Percentiles rank a stretch among this genome's conserved stretches.
Evolutionary conservation across 805 yeast genomes (phyloP).

Genomic region (Candida maltosa): DNA sequence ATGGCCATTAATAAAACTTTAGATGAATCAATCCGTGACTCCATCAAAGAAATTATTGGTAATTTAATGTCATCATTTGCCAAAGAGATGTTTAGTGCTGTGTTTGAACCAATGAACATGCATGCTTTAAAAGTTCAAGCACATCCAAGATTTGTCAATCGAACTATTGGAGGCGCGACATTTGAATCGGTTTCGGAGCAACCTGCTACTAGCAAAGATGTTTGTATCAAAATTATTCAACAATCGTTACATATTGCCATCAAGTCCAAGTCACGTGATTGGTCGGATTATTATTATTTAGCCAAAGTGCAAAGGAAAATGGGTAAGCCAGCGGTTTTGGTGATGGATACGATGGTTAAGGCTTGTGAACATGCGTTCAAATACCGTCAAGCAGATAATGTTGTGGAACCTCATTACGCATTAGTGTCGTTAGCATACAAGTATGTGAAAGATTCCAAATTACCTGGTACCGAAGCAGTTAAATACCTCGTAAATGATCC

Average conservation of each 20-base stretch:
- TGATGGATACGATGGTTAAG: constrained; percentile 40
- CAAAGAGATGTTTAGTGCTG: constrained; percentile 56
- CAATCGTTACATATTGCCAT: constrained; percentile 48
- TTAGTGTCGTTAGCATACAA: constrained; percentile 60
- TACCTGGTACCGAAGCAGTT: constrained; percentile 39
- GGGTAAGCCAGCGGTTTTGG: constrained; percentile 21
- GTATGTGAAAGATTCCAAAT: constrained; percentile 33
- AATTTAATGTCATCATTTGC: constrained; percentile 54
- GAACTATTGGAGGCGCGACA: constrained; percentile 17
- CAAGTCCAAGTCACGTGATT: constrained; percentile 43
- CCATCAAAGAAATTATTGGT: constrained; percentile 33
- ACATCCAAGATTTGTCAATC: constrained; percentile 31
- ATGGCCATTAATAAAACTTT: constrained; percentile 59
- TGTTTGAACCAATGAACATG: constrained; percentile 62
- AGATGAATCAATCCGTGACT: constrained; percentile 6
- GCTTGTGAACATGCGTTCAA: constrained; percentile 43
- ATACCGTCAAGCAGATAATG: constrained; percentile 45
- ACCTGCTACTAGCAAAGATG: constrained; percentile 16
- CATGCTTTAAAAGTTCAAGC: constrained; percentile 48
- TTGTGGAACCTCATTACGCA: constrained; percentile 77
- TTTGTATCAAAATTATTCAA: constrained; percentile 37
- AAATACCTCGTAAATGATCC: constrained; percentile 36
- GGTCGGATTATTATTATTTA: constrained; percentile 59
- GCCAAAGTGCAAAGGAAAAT: constrained; percentile 60
- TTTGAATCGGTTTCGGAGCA: constrained; percentile 21